Evolutionary conservation across 441 rosid genomes (phyloP).

Genomic region (Arabidopsis hybrid): DNA sequence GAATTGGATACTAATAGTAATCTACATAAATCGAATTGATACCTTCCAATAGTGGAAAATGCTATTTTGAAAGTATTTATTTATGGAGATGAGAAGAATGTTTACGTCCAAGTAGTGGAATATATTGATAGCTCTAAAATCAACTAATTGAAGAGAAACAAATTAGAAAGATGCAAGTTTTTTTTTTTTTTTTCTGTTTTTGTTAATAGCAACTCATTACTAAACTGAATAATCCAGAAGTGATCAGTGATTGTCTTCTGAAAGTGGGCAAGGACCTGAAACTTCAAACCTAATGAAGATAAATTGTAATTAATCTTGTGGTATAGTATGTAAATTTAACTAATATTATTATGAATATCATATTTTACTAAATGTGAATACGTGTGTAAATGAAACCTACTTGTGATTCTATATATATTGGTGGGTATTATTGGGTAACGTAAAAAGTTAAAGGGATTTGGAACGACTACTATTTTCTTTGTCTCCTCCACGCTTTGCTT

Average conservation of each 20-base stretch:
- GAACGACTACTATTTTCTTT: conserved; percentile 24
- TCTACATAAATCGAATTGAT: neutral
- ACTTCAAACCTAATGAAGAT: conserved; percentile 42
- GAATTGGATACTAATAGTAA: conserved; percentile 7
- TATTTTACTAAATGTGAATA: conserved; percentile 14
- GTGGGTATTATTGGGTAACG: conserved; percentile 33
- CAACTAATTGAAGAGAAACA: no score
- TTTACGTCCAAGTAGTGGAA: no score
- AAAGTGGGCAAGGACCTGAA: conserved; percentile 18
- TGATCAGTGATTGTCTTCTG: neutral
- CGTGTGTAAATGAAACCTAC: conserved; percentile 14
- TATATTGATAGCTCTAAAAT: no score
- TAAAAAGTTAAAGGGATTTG: conserved; percentile 46
- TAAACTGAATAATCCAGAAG: no score
- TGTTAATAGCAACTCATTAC: no score
- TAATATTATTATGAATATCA: conserved; percentile 5
- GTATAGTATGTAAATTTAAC: neutral
- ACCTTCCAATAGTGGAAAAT: neutral
- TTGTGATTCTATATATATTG: conserved; percentile 8
- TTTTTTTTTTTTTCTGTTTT: no score
- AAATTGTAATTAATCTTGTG: conserved; percentile 11
- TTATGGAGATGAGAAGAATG: no score
- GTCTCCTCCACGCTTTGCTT: conserved; percentile 37
- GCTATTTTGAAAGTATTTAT: neutral
- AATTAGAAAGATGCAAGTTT: neutral